Evolutionary conservation across 495 filamentous ascomycete species (phyloP).

Genomic region (Thermothielavioides terrestris): DNA sequence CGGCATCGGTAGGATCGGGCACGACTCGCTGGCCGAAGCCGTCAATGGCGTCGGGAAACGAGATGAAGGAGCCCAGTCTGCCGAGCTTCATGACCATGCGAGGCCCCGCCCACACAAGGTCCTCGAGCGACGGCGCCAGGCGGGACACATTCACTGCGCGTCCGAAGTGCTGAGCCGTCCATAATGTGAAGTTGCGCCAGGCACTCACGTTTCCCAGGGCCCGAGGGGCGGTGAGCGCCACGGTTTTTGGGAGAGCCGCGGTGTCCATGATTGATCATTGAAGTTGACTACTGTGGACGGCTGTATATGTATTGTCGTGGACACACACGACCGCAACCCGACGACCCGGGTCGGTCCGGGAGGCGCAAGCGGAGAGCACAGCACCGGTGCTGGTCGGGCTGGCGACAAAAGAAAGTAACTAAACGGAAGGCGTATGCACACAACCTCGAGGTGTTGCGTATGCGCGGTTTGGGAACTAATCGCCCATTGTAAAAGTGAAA

Average conservation of each 20-base stretch:
- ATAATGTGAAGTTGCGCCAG: constrained; percentile 41
- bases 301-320: too few species aligned
- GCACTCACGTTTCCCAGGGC: constrained; percentile 31
- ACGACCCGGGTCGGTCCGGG: too few species aligned
- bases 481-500: too few species aligned
- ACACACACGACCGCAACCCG: too few species aligned
- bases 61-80: constrained; percentile 49
- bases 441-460: background rate
- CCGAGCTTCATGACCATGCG: constrained; percentile 56
- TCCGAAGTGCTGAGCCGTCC: constrained; percentile 35
- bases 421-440: background rate
- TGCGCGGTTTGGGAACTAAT: background rate
- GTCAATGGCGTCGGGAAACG: constrained; percentile 55
- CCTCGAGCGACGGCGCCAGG: constrained; percentile 41
- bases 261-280: constrained; percentile 8
- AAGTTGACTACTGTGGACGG: too few species aligned
- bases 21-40: constrained; percentile 52
- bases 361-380: background rate
- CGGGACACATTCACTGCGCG: constrained; percentile 35
- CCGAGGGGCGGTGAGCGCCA: constrained; percentile 8
- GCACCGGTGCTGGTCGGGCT: background rate
- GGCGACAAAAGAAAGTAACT: background rate
- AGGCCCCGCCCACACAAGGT: constrained; percentile 53
- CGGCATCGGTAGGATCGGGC: constrained; percentile 45
- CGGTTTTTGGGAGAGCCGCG: constrained; percentile 10